These are phyloP conservation scores for Plenodomus biglobosus DNA, from an alignment of 2,329 filamentous ascomycete species.

Conservation along the genomic window DNA sequence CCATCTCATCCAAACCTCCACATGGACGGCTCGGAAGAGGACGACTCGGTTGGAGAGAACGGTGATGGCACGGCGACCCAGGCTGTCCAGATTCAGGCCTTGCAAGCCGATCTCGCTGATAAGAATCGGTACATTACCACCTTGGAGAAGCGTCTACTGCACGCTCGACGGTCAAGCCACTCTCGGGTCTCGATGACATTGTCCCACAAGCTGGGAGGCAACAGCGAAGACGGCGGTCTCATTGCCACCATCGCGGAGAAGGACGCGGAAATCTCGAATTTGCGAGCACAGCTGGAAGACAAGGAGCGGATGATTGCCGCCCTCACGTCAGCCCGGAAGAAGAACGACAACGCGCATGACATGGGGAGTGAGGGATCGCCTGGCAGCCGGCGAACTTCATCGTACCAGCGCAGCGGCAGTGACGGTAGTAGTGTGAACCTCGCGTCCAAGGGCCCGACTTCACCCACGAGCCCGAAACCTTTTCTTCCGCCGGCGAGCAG, in stretches of 20 bases:
- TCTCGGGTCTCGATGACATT: constrained; percentile 80
- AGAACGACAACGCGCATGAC: constrained; percentile 76
- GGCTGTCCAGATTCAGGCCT: constrained; percentile 80
- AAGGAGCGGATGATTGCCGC: constrained; percentile 93
- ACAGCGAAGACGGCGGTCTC: constrained; percentile 76
- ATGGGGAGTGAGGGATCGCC: constrained; percentile 40
- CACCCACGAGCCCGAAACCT: constrained; percentile 26
- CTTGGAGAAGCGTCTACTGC: constrained; percentile 85
- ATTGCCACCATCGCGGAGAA: constrained; percentile 78
- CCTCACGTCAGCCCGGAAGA: constrained; percentile 79
- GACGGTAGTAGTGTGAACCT: constrained; percentile 36
- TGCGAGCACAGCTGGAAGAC: constrained; percentile 87
- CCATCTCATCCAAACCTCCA: constrained; percentile 28
- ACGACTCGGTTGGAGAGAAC: constrained; percentile 70
- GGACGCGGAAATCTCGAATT: constrained; percentile 86
- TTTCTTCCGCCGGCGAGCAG: constrained; percentile 21
- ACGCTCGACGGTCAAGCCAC: constrained; percentile 86
- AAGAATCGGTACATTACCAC: constrained; percentile 97
- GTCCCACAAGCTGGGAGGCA: constrained; percentile 62
- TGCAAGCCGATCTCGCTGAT: constrained; percentile 93
- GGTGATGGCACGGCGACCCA: constrained; percentile 84
- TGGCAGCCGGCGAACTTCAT: constrained; percentile 40
- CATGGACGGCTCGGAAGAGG: constrained; percentile 43
- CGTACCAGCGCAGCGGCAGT: constrained; percentile 33
- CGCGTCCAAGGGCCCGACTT: constrained; percentile 29